Conservation (phyloP, 1,284 basidiomycete genomes). For the Tetrapyrgos nigripes region DNA sequence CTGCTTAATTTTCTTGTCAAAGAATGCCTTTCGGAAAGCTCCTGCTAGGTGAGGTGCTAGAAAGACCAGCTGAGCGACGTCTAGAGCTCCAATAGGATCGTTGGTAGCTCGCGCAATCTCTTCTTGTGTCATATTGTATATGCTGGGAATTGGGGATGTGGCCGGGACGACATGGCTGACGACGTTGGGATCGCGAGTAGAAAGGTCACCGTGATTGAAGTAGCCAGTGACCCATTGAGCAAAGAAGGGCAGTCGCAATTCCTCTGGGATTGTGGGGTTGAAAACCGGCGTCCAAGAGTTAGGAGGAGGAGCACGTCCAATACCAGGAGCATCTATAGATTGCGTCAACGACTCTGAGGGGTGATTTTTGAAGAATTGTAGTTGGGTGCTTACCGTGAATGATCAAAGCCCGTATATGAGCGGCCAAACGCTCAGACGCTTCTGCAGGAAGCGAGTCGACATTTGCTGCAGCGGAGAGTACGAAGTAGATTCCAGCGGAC, state of each 20-base stretch:
- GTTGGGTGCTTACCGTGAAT: constrained; percentile 29
- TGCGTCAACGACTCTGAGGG: no score
- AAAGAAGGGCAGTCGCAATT: constrained; percentile 23
- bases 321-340: no score
- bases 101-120: no score
- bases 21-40: no score
- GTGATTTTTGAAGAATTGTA: constrained; percentile 28
- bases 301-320: constrained; percentile 27
- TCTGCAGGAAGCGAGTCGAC: constrained; percentile 26
- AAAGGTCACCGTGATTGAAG: constrained; percentile 41
- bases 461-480: constrained; percentile 32
- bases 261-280: constrained; percentile 24
- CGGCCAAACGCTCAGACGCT: no score
- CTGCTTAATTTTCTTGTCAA: no score
- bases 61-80: no score
- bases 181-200: constrained; percentile 27
- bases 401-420: constrained; percentile 28
- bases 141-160: constrained; percentile 21
- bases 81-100: no score
- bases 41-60: no score
- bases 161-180: constrained; percentile 25
- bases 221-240: constrained; percentile 38
- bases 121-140: constrained; percentile 24
- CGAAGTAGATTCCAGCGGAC: constrained; percentile 38
- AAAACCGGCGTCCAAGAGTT: constrained; percentile 24